phyloP scores from a whole-genome alignment of 2,329 filamentous ascomycete genomes.

The Stagonosporopsis cucurbitacearum region DNA sequence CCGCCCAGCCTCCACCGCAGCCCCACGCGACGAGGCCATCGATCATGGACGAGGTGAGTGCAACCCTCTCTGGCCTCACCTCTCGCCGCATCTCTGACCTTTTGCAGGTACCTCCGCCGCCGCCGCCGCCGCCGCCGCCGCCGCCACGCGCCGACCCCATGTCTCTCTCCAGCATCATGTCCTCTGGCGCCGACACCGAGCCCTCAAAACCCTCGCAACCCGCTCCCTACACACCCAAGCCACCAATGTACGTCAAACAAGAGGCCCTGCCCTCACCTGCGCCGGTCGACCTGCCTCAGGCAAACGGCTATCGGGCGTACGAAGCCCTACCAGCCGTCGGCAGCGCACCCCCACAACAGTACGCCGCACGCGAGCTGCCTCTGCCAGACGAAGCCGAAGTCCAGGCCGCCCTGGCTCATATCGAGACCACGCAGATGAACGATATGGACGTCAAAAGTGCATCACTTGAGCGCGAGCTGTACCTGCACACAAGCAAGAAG shows the following conservation, averaged over 20 bases:
- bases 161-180: constrained; percentile 95
- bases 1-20: constrained; percentile 45
- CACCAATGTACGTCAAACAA: constrained; percentile 44
- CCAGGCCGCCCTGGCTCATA: constrained; percentile 67
- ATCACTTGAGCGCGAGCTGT: constrained; percentile 61
- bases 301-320: constrained; percentile 30
- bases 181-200: constrained; percentile 78
- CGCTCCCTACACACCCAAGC: constrained; percentile 35
- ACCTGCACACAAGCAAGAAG: constrained; percentile 64
- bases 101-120: constrained; percentile 58
- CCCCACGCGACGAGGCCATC: constrained; percentile 42
- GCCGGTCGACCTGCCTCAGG: constrained; percentile 32
- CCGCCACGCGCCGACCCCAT: constrained; percentile 83
- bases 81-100: constrained; percentile 26
- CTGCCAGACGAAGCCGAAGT: constrained; percentile 67
- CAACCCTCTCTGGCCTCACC: constrained; percentile 6
- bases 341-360: constrained; percentile 23
- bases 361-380: constrained; percentile 37
- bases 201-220: constrained; percentile 58
- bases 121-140: constrained; percentile 71
- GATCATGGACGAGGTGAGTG: constrained; percentile 46
- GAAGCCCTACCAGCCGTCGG: constrained; percentile 35
- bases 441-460: constrained; percentile 63
- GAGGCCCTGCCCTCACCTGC: constrained; percentile 42
- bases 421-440: constrained; percentile 63